Percentiles rank a stretch among this genome's conserved stretches.
phyloP scores from a whole-genome alignment of 179 eudicot species.

The Spergularia azorica region DNA sequence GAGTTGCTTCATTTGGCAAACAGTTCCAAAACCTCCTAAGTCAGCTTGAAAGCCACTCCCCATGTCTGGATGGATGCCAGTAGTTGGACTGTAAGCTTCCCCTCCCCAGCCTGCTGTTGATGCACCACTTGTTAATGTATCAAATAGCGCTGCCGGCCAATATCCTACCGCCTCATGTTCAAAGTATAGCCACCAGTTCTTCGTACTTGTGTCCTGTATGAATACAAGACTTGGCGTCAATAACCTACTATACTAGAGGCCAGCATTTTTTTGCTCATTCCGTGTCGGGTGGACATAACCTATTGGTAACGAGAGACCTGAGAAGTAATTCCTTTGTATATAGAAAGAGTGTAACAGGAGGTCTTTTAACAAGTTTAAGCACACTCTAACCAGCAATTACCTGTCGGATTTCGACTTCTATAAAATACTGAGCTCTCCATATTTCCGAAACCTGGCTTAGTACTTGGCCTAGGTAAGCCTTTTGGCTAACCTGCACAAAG shows the following conservation, averaged over 20 bases:
- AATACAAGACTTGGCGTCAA: too few species aligned
- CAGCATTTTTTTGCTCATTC: too few species aligned
- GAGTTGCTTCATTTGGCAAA: neutral
- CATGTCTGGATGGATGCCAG: neutral
- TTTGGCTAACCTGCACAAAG: constrained; percentile 29
- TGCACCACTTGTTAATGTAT: constrained; percentile 3
- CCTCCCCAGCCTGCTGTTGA: constrained; percentile 29
- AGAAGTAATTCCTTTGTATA: too few species aligned
- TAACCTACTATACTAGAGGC: too few species aligned
- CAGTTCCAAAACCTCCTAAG: neutral
- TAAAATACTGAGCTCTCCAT: neutral
- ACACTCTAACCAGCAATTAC: neutral
- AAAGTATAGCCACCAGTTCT: constrained; percentile 27
- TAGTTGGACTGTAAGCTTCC: constrained; percentile 4
- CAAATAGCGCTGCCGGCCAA: constrained; percentile 27
- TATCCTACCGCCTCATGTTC: constrained; percentile 17
- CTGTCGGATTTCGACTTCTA: neutral
- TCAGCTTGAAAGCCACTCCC: constrained; percentile 21
- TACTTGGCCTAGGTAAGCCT: constrained; percentile 16
- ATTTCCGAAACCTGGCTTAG: constrained; percentile 2
- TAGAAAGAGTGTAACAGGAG: too few species aligned
- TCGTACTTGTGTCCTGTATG: constrained; percentile 9
- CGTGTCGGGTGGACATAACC: neutral
- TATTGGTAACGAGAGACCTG: neutral
- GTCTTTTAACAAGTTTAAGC: neutral